A percentile compares a stretch with the other conserved stretches of the same genome.
These are phyloP conservation scores for Yueomyces sp. DNA, from an alignment of 805 yeast species.

Conservation along the genomic window DNA sequence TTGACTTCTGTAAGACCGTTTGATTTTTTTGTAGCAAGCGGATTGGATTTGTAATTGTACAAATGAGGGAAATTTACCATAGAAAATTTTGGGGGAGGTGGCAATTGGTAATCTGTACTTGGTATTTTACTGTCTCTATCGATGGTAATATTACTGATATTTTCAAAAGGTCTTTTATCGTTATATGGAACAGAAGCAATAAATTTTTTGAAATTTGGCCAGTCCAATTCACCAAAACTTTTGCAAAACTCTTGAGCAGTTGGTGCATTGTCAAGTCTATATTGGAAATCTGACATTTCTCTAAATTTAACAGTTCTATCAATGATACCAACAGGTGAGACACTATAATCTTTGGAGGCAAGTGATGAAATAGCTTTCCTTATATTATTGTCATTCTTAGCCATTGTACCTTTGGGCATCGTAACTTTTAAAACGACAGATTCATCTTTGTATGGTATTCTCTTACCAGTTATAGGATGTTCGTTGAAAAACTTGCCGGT, in stretches of 20 bases:
- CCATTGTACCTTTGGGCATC: conserved; percentile 42
- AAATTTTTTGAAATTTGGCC: conserved; percentile 18
- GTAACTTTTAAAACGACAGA: conserved; percentile 45
- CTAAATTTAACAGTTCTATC: conserved; percentile 64
- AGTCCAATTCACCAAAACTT: conserved; percentile 19
- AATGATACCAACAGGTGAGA: conserved; percentile 54
- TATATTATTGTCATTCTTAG: conserved; percentile 29
- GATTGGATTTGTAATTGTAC: conserved; percentile 67
- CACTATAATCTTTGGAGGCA: conserved; percentile 27
- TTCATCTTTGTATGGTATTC: conserved; percentile 34
- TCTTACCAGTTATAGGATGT: conserved; percentile 50
- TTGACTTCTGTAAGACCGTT: conserved; percentile 36
- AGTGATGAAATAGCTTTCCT: conserved; percentile 28
- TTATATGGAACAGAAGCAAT: conserved; percentile 25
- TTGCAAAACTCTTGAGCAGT: conserved; percentile 28
- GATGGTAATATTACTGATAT: conserved; percentile 15
- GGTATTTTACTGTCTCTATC: conserved; percentile 14
- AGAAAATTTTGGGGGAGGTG: conserved; percentile 82
- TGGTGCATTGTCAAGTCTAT: conserved; percentile 42
- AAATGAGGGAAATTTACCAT: conserved; percentile 63
- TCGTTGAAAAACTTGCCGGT: conserved; percentile 28
- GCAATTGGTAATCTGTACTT: conserved; percentile 28
- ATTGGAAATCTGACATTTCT: conserved; percentile 81
- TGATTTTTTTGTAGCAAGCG: conserved; percentile 38
- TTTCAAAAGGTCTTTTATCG: conserved; percentile 27